These are phyloP conservation scores for Clavariopsis aquatica DNA, from an alignment of 495 filamentous ascomycete genomes.

Conservation along the genomic window DNA sequence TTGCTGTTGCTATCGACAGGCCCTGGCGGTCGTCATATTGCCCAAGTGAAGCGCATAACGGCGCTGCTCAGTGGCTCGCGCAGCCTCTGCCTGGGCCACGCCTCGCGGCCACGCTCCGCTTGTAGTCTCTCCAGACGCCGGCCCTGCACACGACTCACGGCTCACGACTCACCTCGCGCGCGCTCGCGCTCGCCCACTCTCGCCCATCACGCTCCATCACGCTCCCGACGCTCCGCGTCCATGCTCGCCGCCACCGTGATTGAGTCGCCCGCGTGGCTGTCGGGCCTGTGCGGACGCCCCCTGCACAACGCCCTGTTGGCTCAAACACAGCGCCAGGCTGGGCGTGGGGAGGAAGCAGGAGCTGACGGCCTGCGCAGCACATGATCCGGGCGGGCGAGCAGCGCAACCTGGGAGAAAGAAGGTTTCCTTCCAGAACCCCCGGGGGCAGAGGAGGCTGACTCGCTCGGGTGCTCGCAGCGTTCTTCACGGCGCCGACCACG, in stretches of 20 bases:
- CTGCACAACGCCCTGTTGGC: conserved; percentile 4
- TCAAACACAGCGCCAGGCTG: conserved; percentile 22
- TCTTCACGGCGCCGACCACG: no score
- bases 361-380: conserved; percentile 11
- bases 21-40: neutral
- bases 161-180: neutral
- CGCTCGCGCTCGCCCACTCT: neutral
- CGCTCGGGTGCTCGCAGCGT: no score
- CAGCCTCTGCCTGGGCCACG: neutral
- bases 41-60: neutral
- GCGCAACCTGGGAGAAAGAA: neutral
- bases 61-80: neutral
- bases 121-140: neutral
- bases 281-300: neutral
- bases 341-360: conserved; percentile 31
- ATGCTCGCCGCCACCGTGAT: neutral
- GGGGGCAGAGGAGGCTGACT: conserved; percentile 32
- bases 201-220: neutral
- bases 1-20: no score
- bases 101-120: no score
- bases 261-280: conserved; percentile 17
- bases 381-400: conserved; percentile 4
- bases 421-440: conserved; percentile 33
- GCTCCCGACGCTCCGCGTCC: neutral
- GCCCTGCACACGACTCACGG: no score